Evolutionary conservation across 805 yeast species (phyloP).

Genomic region (Torulaspora indica): DNA sequence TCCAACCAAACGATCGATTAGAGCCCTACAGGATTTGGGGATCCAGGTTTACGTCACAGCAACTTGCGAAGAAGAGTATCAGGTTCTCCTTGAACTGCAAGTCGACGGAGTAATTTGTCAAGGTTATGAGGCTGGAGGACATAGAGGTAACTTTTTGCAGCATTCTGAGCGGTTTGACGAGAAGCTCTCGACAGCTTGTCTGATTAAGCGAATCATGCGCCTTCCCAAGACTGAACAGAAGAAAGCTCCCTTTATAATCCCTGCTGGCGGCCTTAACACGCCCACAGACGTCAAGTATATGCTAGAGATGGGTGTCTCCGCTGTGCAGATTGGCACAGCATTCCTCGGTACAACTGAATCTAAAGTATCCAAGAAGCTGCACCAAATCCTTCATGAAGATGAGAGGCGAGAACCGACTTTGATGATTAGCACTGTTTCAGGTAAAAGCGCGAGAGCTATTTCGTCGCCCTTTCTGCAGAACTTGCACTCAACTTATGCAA

Average conservation of each 20-base stretch:
- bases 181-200: slow-evolving; percentile 2
- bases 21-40: slow-evolving; percentile 36
- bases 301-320: slow-evolving; percentile 44
- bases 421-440: slow-evolving; percentile 39
- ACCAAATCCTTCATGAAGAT: slow-evolving; percentile 8
- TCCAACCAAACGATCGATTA: slow-evolving; percentile 36
- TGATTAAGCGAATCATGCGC: slow-evolving; percentile 4
- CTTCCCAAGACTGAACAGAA: neutral
- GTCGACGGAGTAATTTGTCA: slow-evolving; percentile 51
- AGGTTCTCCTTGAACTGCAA: slow-evolving; percentile 28
- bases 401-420: slow-evolving; percentile 23
- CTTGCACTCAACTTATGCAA: slow-evolving; percentile 11
- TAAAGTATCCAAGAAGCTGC: slow-evolving; percentile 3
- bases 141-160: slow-evolving; percentile 46
- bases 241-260: slow-evolving; percentile 35
- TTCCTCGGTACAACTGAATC: slow-evolving; percentile 41
- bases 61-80: slow-evolving; percentile 45
- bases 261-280: slow-evolving; percentile 52
- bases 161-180: slow-evolving; percentile 31
- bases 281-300: slow-evolving; percentile 32
- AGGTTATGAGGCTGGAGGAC: slow-evolving; percentile 65
- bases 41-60: slow-evolving; percentile 45
- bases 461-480: slow-evolving; percentile 36
- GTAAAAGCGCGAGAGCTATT: slow-evolving; percentile 39
- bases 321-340: slow-evolving; percentile 53